Percentiles rank a stretch among this genome's conserved stretches.
These are phyloP conservation scores for Adansonia madagascariensis DNA, from an alignment of 441 rosid species.

Conservation along the genomic window DNA sequence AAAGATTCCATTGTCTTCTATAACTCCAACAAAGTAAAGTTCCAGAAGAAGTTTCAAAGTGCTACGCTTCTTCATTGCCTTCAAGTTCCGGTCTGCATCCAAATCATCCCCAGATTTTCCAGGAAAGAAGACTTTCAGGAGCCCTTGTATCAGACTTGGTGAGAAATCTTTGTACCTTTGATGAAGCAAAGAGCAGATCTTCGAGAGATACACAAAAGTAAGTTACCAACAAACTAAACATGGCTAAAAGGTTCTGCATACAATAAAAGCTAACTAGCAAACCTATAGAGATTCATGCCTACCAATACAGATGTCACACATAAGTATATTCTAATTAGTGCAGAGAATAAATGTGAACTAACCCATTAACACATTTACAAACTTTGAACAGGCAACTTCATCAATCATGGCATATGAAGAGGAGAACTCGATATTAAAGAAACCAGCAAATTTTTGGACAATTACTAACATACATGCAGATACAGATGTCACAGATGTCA, in stretches of 20 bases:
- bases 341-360: not conserved
- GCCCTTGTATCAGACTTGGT: slow-evolving; percentile 84
- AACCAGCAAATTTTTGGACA: not conserved
- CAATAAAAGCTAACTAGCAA: slow-evolving; percentile 3
- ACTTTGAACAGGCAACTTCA: not conserved
- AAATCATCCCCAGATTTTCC: slow-evolving; percentile 90
- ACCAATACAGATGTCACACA: not conserved
- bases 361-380: not conserved
- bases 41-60: slow-evolving; percentile 86
- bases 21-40: slow-evolving; percentile 91
- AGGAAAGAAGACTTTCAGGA: slow-evolving; percentile 86
- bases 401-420: not conserved
- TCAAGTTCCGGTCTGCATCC: slow-evolving; percentile 81
- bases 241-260: not conserved
- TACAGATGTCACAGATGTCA: slow-evolving; percentile 13
- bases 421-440: not conserved
- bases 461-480: slow-evolving; percentile 17
- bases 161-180: slow-evolving; percentile 95
- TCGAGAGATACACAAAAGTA: slow-evolving; percentile 39
- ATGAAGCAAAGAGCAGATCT: slow-evolving; percentile 97
- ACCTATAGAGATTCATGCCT: not conserved
- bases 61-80: slow-evolving; percentile 96
- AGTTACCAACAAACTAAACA: slow-evolving; percentile 27
- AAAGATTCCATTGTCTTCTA: slow-evolving; percentile 77
- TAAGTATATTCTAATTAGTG: not conserved